phyloP scores from a whole-genome alignment of 2,329 filamentous ascomycete genomes.

The Aspergillus unguis region DNA sequence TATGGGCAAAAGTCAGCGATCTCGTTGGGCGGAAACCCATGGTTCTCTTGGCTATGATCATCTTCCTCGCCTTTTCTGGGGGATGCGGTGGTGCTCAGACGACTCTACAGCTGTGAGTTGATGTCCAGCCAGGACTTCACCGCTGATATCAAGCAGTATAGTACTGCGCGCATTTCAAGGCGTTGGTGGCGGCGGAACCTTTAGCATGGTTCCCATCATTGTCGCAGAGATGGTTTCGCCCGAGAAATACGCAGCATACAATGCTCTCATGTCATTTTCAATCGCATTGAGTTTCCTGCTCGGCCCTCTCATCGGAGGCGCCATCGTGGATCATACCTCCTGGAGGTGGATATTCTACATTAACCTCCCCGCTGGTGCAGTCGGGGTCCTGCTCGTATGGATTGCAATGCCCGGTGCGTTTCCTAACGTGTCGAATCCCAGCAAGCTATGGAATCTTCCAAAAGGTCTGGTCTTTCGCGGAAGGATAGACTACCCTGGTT shows the following conservation, averaged over 20 bases:
- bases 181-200: neutral
- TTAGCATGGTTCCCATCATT: neutral
- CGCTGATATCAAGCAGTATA: neutral
- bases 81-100: neutral
- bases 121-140: neutral
- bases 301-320: slow-evolving; percentile 1
- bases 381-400: neutral
- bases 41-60: neutral
- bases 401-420: slow-evolving; percentile 1
- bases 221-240: neutral
- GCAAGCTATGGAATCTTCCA: neutral
- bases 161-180: slow-evolving; percentile 1
- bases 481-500: neutral
- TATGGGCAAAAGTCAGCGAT: slow-evolving; percentile 7
- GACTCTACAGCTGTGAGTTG: neutral
- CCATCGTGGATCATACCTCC: neutral
- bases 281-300: slow-evolving; percentile 1
- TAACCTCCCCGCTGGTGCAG: neutral
- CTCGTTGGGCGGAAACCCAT: neutral
- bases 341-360: slow-evolving; percentile 11
- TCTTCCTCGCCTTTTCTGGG: slow-evolving; percentile 5
- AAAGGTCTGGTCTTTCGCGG: neutral
- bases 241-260: neutral
- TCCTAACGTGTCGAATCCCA: neutral
- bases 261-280: neutral